Percentiles rank a stretch among this genome's conserved stretches.
phyloP scores from a whole-genome alignment of 495 filamentous ascomycete species.

The Daldinia caldariorum region DNA sequence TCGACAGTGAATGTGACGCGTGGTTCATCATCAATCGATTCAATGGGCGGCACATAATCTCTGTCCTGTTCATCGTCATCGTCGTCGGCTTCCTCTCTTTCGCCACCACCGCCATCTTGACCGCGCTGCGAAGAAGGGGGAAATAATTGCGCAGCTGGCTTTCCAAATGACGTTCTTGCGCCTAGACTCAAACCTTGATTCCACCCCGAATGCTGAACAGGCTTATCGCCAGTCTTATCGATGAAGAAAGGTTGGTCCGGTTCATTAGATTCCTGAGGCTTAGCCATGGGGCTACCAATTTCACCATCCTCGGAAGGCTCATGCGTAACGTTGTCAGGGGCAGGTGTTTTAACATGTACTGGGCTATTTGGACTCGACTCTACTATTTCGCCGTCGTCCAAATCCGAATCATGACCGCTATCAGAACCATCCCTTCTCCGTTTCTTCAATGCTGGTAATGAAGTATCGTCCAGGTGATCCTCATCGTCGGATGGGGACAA shows the following conservation, averaged over 20 bases:
- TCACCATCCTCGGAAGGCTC: slow-evolving; percentile 37
- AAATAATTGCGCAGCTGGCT: slow-evolving; percentile 27
- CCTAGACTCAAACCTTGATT: slow-evolving; percentile 50
- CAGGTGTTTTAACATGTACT: slow-evolving; percentile 17
- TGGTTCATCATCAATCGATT: too few relatives aligned
- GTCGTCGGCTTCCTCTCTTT: not conserved
- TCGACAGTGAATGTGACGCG: slow-evolving; percentile 19
- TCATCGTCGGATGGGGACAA: slow-evolving; percentile 40
- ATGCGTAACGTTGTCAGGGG: not conserved
- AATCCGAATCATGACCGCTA: slow-evolving; percentile 24
- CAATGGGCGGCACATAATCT: not conserved
- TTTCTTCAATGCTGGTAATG: slow-evolving; percentile 38
- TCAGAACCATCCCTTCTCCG: slow-evolving; percentile 24
- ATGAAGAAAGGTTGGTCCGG: slow-evolving; percentile 20
- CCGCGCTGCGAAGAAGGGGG: slow-evolving; percentile 4
- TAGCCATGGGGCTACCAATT: slow-evolving; percentile 9
- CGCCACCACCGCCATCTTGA: slow-evolving; percentile 1
- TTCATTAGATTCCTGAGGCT: not conserved
- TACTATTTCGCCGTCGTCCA: slow-evolving; percentile 53
- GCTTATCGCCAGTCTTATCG: slow-evolving; percentile 17
- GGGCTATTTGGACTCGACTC: slow-evolving; percentile 38
- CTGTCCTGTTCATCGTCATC: slow-evolving; percentile 3
- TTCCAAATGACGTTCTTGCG: slow-evolving; percentile 36
- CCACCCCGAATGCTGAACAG: slow-evolving; percentile 46
- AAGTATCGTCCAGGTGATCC: not conserved